Evolutionary conservation across 257 asterid genomes (phyloP).

Genomic region (Ilex aquifolium): DNA sequence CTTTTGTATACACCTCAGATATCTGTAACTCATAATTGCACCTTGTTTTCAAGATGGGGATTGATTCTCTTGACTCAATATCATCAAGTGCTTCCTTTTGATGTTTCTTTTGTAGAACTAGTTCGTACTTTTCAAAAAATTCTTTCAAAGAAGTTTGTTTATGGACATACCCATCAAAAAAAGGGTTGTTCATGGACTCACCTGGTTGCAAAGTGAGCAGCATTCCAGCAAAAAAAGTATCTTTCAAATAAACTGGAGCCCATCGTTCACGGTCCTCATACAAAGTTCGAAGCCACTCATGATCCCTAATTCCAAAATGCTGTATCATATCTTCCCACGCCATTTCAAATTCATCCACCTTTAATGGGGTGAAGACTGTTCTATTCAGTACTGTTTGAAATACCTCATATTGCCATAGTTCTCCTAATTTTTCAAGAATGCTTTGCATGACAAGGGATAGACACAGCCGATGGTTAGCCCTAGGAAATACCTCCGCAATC

Average conservation of each 20-base stretch:
- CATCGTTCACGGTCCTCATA: slow-evolving; percentile 51
- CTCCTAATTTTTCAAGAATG: slow-evolving; percentile 31
- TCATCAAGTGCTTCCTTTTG: slow-evolving; percentile 35
- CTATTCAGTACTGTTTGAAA: slow-evolving; percentile 29
- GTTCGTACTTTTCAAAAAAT: slow-evolving; percentile 30
- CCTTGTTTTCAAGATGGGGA: slow-evolving; percentile 28
- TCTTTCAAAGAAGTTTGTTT: slow-evolving; percentile 24
- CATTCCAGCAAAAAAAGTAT: slow-evolving; percentile 27
- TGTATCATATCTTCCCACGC: slow-evolving; percentile 51
- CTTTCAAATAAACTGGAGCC: slow-evolving; percentile 48
- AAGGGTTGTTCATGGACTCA: slow-evolving; percentile 15
- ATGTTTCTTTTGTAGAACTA: slow-evolving; percentile 23
- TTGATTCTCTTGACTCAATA: slow-evolving; percentile 33
- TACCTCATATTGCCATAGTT: slow-evolving; percentile 22
- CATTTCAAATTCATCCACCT: slow-evolving; percentile 44
- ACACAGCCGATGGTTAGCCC: slow-evolving; percentile 29
- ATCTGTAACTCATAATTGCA: slow-evolving; percentile 35
- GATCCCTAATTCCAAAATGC: slow-evolving; percentile 30
- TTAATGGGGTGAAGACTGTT: slow-evolving; percentile 33
- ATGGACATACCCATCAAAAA: slow-evolving; percentile 31
- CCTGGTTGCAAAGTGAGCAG: slow-evolving; percentile 23
- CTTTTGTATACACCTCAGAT: slow-evolving; percentile 35
- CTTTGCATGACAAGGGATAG: slow-evolving; percentile 35
- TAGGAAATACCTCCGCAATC: slow-evolving; percentile 36
- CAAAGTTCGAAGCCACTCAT: slow-evolving; percentile 40